phyloP scores from a whole-genome alignment of 139 green algal species.

The Asterochloris sp. region DNA sequence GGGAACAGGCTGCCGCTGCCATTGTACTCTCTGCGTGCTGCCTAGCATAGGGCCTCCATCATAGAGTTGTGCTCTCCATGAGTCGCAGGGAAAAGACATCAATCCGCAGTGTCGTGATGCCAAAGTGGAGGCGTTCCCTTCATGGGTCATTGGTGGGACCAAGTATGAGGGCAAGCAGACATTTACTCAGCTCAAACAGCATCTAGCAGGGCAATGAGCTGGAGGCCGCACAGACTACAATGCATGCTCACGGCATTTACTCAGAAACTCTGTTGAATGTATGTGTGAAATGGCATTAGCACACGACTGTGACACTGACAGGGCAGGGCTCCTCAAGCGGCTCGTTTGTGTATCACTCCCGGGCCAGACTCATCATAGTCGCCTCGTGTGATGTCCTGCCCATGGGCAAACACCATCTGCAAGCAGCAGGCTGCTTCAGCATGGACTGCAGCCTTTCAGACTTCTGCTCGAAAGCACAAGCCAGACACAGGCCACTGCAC shows the following conservation, averaged over 20 bases:
- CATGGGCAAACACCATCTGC: slow-evolving; percentile 62
- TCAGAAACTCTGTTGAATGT: too few species aligned
- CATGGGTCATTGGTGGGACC: slow-evolving; percentile 91
- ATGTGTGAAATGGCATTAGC: not conserved
- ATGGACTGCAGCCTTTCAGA: not conserved
- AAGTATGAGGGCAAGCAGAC: slow-evolving; percentile 50
- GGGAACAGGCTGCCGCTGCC: not conserved
- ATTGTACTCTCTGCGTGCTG: not conserved
- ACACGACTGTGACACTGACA: not conserved
- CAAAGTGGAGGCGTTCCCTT: slow-evolving; percentile 87
- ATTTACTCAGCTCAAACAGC: slow-evolving; percentile 38
- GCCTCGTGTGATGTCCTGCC: slow-evolving; percentile 71
- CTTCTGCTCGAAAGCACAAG: not conserved
- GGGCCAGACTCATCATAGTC: slow-evolving; percentile 89
- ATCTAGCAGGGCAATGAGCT: not conserved
- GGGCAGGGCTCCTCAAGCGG: not conserved
- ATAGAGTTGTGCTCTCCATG: not conserved
- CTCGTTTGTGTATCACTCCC: slow-evolving; percentile 55
- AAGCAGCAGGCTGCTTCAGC: not conserved
- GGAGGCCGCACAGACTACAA: too few species aligned
- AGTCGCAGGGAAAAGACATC: slow-evolving; percentile 58
- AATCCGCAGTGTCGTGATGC: slow-evolving; percentile 70
- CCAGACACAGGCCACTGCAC: not conserved
- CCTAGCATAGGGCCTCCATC: not conserved
- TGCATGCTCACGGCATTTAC: too few species aligned